A percentile compares a stretch with the other conserved stretches of the same genome.
Evolutionary conservation across 805 yeast species (phyloP).

Genomic region (Kluyveromyces siamensis): DNA sequence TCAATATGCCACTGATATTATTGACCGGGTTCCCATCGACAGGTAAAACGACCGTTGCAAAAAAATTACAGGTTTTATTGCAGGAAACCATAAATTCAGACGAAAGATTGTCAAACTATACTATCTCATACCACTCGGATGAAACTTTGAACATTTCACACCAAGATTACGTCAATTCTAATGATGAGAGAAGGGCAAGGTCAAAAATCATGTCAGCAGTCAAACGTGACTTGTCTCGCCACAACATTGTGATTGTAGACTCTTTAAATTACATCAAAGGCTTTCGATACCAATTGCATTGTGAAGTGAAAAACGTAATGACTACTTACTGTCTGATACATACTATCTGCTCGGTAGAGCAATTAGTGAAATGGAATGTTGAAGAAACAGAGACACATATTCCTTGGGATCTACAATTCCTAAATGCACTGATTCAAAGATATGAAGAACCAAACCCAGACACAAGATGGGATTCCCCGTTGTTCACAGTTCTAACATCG

Average conservation of each 20-base stretch:
- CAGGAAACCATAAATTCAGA: slow-evolving; percentile 40
- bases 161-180: slow-evolving; percentile 59
- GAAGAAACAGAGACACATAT: slow-evolving; percentile 17
- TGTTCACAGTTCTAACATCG: slow-evolving; percentile 50
- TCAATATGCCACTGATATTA: slow-evolving; percentile 70
- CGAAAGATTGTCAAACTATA: slow-evolving; percentile 33
- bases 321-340: slow-evolving; percentile 82
- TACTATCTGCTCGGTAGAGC: slow-evolving; percentile 57
- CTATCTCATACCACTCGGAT: slow-evolving; percentile 66
- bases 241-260: slow-evolving; percentile 74
- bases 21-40: slow-evolving; percentile 80
- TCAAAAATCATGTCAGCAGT: slow-evolving; percentile 85
- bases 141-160: slow-evolving; percentile 67
- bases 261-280: slow-evolving; percentile 89
- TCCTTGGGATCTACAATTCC: slow-evolving; percentile 57
- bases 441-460: slow-evolving; percentile 88
- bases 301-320: slow-evolving; percentile 79
- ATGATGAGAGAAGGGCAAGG: slow-evolving; percentile 70
- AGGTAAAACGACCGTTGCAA: slow-evolving; percentile 76
- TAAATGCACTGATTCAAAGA: slow-evolving; percentile 66
- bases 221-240: slow-evolving; percentile 63
- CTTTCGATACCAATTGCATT: slow-evolving; percentile 84
- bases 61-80: slow-evolving; percentile 41
- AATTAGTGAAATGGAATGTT: slow-evolving; percentile 56
- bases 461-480: slow-evolving; percentile 90